Base-by-base conservation (phyloP, 208 protist genomes). In the Wallacemonas rigidus region DNA sequence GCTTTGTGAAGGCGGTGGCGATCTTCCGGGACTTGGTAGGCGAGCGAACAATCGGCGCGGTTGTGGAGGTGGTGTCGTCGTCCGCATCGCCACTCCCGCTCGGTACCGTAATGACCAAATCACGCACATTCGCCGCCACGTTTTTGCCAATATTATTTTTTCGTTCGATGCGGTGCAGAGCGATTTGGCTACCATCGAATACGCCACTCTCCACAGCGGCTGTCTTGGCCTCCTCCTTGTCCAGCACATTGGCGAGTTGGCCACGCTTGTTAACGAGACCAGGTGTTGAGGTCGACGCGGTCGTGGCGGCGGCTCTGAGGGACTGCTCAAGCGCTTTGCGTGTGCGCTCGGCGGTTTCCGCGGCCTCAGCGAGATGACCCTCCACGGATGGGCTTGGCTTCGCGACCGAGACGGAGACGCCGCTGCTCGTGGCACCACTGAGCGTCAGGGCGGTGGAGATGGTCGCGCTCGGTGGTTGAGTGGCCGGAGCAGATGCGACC, bases 21-120 rank as follows among this genome's bases (percentile, higher is more conserved):
- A 54, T 69, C 69, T 85, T 86, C 63, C 82, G 83, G 8, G 70
- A 64, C 17, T 79, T 80, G 2, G 86, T 88, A 1, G 89, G 89
- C 2, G 89, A 94, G n/a, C 89, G 89, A 39, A 92, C 82, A 76
- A 94, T 87, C 26, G 84, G 83, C 3, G 70, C 78, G 0, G 85
- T 77, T 50, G 40, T 15, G 7, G 56, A 0, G 26, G 36, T 72
- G 12, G 17, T 41, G 36, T 11, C 60, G 43, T 36, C 60, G 26
- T 45, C 57, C 7, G 4, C 57, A 7, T 43, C 40, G 26, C 60
- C 40, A 48, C 60, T 35, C 2, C n/a, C 38, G 40, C 12, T 47
- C 9, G 60, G 60, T 4, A 65, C n/a, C 5, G 60, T 17, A 26
- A 65, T 65, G 4, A 65, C 60, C 38, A 65, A 50, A 50, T 65